Evolutionary conservation across 2,329 filamentous ascomycete species (phyloP).

Genomic region (Coniochaeta sp.): DNA sequence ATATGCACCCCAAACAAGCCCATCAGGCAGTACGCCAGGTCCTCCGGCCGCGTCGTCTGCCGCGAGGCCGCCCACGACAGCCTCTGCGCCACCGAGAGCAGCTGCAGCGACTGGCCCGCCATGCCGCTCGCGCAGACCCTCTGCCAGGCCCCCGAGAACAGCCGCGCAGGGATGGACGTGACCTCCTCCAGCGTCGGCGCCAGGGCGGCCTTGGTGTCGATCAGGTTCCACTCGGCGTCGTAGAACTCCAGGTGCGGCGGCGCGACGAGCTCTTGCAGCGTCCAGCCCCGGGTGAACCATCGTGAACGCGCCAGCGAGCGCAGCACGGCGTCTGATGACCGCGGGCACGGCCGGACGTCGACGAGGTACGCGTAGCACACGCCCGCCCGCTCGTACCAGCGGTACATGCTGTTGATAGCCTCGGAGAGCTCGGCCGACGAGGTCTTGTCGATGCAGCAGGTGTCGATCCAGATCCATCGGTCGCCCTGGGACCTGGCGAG

Average conservation of each 20-base stretch:
- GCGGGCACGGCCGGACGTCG: slow-evolving; percentile 5
- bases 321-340: not conserved
- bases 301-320: not conserved
- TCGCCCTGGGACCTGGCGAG: not conserved
- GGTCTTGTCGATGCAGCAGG: slow-evolving; percentile 13
- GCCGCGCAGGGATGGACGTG: slow-evolving; percentile 11
- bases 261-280: slow-evolving; percentile 13
- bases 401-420: slow-evolving; percentile 3
- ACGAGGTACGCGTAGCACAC: slow-evolving; percentile 17
- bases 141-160: slow-evolving; percentile 4
- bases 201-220: slow-evolving; percentile 15
- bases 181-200: slow-evolving; percentile 9
- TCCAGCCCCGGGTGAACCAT: slow-evolving; percentile 8
- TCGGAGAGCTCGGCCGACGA: slow-evolving; percentile 19
- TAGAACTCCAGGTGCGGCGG: slow-evolving; percentile 15
- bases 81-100: slow-evolving; percentile 9
- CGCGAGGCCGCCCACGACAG: not conserved
- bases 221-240: slow-evolving; percentile 8
- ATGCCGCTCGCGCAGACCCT: slow-evolving; percentile 8
- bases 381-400: slow-evolving; percentile 13
- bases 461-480: slow-evolving; percentile 2
- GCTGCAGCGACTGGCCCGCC: slow-evolving; percentile 5
- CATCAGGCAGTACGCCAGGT: not conserved
- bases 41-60: not conserved
- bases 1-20: not conserved